Conservation (phyloP, 1,139 yeast species). For the Nadsonia commutata region DNA sequence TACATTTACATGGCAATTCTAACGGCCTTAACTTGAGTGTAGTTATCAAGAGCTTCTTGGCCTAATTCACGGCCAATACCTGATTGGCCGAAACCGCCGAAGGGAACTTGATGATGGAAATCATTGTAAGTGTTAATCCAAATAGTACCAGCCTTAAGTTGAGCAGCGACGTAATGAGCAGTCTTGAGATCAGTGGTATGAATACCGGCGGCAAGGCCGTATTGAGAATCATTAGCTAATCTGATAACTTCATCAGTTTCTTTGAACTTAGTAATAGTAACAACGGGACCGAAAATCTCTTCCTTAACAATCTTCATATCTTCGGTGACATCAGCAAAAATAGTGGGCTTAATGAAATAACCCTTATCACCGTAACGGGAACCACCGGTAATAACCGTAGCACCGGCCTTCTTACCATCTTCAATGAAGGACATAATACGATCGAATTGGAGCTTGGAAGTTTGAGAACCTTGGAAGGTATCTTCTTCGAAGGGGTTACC, state of each 20-base stretch:
- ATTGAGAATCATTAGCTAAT: slow-evolving; percentile 58
- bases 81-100: slow-evolving; percentile 76
- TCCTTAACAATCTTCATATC: slow-evolving; percentile 58
- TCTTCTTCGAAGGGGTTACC: slow-evolving; percentile 67
- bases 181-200: slow-evolving; percentile 52
- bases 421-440: slow-evolving; percentile 63
- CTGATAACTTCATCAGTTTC: slow-evolving; percentile 55
- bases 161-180: slow-evolving; percentile 49
- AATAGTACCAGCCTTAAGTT: slow-evolving; percentile 65
- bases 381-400: slow-evolving; percentile 65
- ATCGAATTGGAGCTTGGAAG: slow-evolving; percentile 58
- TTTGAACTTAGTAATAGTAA: slow-evolving; percentile 57
- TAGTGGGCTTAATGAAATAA: slow-evolving; percentile 66
- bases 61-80: slow-evolving; percentile 94
- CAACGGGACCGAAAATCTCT: slow-evolving; percentile 83
- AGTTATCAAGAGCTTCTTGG: slow-evolving; percentile 65
- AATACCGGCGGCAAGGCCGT: slow-evolving; percentile 78
- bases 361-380: slow-evolving; percentile 48
- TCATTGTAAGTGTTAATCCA: slow-evolving; percentile 78
- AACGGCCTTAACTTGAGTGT: slow-evolving; percentile 66
- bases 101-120: slow-evolving; percentile 63
- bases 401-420: slow-evolving; percentile 63
- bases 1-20: slow-evolving; percentile 5
- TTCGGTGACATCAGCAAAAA: slow-evolving; percentile 55
- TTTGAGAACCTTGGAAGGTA: slow-evolving; percentile 77